Conservation (phyloP, 129 eudicot species). For the Tagetes erecta region DNA sequence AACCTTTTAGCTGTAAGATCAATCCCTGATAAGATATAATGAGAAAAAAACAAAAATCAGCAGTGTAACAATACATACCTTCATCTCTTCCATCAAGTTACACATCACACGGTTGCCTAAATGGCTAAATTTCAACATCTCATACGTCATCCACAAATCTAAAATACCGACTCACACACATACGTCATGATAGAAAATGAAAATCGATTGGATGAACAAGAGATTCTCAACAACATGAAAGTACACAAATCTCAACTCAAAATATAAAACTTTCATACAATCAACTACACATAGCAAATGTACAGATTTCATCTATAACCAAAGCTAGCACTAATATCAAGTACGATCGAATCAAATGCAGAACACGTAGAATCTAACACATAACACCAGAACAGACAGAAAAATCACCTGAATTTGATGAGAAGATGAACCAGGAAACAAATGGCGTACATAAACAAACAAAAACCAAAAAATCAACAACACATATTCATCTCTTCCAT, state of each 20-base stretch:
- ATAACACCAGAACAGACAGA: no score
- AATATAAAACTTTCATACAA: not conserved
- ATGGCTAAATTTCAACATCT: not conserved
- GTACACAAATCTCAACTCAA: not conserved
- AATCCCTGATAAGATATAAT: constrained; percentile 18
- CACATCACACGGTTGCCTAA: not conserved
- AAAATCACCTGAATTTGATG: no score
- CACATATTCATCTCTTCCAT: not conserved
- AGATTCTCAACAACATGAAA: constrained; percentile 6
- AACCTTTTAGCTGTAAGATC: constrained; percentile 16
- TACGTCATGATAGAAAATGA: not conserved
- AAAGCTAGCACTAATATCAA: no score
- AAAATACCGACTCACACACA: not conserved
- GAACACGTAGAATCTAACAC: no score
- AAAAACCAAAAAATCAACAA: not conserved
- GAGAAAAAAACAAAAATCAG: not conserved
- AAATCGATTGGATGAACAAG: not conserved
- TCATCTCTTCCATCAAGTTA: not conserved
- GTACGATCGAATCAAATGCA: no score
- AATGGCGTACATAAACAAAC: no score
- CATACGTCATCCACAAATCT: not conserved
- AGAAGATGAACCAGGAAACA: no score
- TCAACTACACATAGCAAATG: not conserved
- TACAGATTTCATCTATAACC: constrained; percentile 1
- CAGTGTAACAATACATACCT: not conserved